phyloP scores from a whole-genome alignment of 2,329 filamentous ascomycete genomes.

The Gnomoniopsis sp. region DNA sequence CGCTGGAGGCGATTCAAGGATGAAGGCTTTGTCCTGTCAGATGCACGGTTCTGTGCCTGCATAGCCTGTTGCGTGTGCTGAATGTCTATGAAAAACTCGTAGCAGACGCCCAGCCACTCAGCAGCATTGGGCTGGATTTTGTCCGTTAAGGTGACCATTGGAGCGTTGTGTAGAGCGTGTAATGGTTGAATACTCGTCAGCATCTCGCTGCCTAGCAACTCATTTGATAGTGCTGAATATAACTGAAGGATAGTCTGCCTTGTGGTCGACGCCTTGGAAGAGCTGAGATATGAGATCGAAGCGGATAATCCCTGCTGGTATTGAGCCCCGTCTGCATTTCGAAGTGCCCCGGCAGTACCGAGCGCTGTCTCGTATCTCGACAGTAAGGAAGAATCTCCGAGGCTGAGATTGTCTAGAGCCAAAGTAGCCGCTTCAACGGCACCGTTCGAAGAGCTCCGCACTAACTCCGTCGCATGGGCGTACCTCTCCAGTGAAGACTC shows the following conservation, averaged over 20 bases:
- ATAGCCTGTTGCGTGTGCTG: slow-evolving; percentile 39
- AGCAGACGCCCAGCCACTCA: slow-evolving; percentile 49
- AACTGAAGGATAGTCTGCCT: slow-evolving; percentile 31
- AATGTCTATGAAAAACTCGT: slow-evolving; percentile 48
- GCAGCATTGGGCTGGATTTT: slow-evolving; percentile 30
- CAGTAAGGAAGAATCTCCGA: slow-evolving; percentile 36
- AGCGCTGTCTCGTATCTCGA: slow-evolving; percentile 11
- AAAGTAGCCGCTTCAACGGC: slow-evolving; percentile 32
- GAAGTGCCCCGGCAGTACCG: slow-evolving; percentile 7
- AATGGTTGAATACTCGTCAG: slow-evolving; percentile 42
- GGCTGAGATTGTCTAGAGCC: slow-evolving; percentile 45
- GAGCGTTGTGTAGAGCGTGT: slow-evolving; percentile 57
- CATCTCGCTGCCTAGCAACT: slow-evolving; percentile 11
- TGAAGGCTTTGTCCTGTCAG: slow-evolving; percentile 46
- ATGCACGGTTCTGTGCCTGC: slow-evolving; percentile 37
- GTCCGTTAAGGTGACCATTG: slow-evolving; percentile 45
- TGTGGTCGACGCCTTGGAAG: slow-evolving; percentile 29
- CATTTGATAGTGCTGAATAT: slow-evolving; percentile 22
- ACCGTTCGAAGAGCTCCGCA: slow-evolving; percentile 22
- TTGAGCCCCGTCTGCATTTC: not conserved
- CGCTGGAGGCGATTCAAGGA: slow-evolving; percentile 59
- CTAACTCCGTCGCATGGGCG: slow-evolving; percentile 16
- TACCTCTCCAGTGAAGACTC: slow-evolving; percentile 50
- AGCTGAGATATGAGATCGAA: slow-evolving; percentile 24
- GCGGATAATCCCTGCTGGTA: slow-evolving; percentile 16